phyloP scores from a whole-genome alignment of 495 filamentous ascomycete genomes.

The Podospora tetraspora region DNA sequence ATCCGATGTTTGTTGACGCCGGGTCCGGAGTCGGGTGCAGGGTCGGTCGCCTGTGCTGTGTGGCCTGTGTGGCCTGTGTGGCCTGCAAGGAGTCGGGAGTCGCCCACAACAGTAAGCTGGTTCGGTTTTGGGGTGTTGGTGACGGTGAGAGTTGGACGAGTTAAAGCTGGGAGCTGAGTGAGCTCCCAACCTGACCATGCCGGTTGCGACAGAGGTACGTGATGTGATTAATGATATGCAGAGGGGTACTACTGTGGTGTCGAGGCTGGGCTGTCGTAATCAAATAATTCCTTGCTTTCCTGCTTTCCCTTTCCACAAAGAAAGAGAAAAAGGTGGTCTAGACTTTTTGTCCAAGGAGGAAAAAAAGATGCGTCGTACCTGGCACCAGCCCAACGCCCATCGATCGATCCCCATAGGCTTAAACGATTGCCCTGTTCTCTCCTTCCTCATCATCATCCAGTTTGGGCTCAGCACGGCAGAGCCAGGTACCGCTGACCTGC shows the following conservation, averaged over 20 bases:
- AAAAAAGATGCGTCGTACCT: not conserved
- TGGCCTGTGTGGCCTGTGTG: not conserved
- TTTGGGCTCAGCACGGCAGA: not conserved
- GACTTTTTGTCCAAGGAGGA: not conserved
- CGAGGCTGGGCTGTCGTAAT: not conserved
- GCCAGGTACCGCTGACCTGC: not conserved
- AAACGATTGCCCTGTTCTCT: not conserved
- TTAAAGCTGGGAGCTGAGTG: not conserved
- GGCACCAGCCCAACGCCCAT: not conserved
- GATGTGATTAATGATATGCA: not conserved
- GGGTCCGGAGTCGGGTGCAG: not conserved
- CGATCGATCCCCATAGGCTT: not conserved
- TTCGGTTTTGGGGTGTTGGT: not conserved
- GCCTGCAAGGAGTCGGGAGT: not conserved
- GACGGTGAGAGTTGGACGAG: not conserved
- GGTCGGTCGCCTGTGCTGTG: not conserved
- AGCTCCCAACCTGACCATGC: not conserved
- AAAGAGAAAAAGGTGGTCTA: not conserved
- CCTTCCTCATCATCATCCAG: not conserved
- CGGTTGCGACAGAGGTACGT: not conserved
- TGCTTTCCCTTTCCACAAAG: not conserved
- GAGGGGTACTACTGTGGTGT: not conserved
- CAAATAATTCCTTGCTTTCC: not conserved
- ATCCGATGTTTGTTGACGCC: not conserved
- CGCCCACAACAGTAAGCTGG: not conserved